Evolutionary conservation across 75 land plant species (phyloP).

Genomic region (Pinus taeda): DNA sequence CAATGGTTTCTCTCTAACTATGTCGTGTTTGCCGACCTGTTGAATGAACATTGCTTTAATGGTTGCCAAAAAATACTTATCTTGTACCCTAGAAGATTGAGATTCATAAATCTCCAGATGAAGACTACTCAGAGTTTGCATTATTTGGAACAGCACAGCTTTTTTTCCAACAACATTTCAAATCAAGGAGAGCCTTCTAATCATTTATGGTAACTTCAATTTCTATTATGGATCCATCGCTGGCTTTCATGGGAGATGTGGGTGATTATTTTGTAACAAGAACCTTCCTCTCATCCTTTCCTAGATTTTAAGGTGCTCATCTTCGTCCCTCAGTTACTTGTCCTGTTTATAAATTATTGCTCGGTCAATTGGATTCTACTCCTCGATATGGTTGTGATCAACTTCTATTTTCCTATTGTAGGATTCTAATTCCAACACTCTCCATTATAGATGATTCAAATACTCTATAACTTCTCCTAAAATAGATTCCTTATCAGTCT

Average conservation of each 20-base stretch:
- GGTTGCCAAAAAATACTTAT: no score
- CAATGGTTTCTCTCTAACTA: no score
- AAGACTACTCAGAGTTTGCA: conserved; percentile 46
- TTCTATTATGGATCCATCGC: conserved; percentile 16
- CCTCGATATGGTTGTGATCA: background rate
- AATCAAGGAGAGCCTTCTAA: conserved; percentile 53
- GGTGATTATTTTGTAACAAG: conserved; percentile 22
- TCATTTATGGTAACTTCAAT: conserved; percentile 64
- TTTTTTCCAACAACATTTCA: conserved; percentile 60
- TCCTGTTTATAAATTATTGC: no score
- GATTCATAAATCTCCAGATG: conserved; percentile 48
- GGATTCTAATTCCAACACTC: conserved; percentile 58
- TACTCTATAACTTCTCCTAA: conserved; percentile 88
- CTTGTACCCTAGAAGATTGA: conserved; percentile 42
- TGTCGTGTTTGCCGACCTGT: no score
- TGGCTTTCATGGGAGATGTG: conserved; percentile 17
- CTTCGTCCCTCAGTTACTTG: no score
- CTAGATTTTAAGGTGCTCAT: background rate
- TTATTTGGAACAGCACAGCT: conserved; percentile 53
- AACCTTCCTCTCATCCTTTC: conserved; percentile 33
- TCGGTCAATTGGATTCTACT: no score
- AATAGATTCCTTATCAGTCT: conserved; percentile 90
- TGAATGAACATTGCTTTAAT: no score
- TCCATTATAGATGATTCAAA: conserved; percentile 57
- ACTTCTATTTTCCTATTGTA: conserved; percentile 34